phyloP scores from a whole-genome alignment of 768 basidiomycete species.

The Myochromella boudieri region DNA sequence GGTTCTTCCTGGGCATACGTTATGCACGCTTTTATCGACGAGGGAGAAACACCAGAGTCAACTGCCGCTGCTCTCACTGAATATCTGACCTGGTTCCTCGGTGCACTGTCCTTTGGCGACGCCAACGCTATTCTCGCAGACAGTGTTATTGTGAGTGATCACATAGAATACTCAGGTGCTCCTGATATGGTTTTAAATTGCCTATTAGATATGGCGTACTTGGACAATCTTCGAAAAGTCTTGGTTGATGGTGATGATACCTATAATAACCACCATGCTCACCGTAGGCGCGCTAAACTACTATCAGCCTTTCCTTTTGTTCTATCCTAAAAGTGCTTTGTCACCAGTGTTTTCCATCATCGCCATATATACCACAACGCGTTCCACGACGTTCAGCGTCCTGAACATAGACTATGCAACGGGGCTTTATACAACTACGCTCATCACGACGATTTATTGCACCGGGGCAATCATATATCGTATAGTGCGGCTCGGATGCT shows the following conservation, averaged over 20 bases:
- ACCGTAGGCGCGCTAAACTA: slow-evolving; percentile 6
- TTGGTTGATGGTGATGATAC: slow-evolving; percentile 11
- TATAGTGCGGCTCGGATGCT: slow-evolving; percentile 3
- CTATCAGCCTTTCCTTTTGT: background rate
- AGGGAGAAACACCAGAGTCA: slow-evolving; percentile 6
- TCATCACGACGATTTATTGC: slow-evolving; percentile 13
- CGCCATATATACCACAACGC: slow-evolving; percentile 6
- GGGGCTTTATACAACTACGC: slow-evolving; percentile 12
- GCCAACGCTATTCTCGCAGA: slow-evolving; percentile 13
- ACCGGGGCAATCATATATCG: slow-evolving; percentile 13
- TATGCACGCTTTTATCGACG: slow-evolving; percentile 11
- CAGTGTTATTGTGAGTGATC: slow-evolving; percentile 9
- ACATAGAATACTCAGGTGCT: background rate
- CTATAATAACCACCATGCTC: slow-evolving; percentile 8
- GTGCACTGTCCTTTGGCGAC: slow-evolving; percentile 3
- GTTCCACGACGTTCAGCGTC: slow-evolving; percentile 9
- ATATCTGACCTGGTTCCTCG: slow-evolving; percentile 13
- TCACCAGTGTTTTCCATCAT: slow-evolving; percentile 12
- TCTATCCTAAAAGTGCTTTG: background rate
- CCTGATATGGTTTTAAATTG: background rate
- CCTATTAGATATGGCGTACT: slow-evolving; percentile 15
- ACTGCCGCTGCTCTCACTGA: slow-evolving; percentile 10
- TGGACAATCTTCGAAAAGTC: slow-evolving; percentile 15
- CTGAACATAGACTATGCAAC: slow-evolving; percentile 14
- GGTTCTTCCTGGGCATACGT: slow-evolving; percentile 15